Percentiles rank a stretch among this genome's conserved stretches.
These are phyloP conservation scores for Phialemoniopsis sp. DNA, from an alignment of 2,329 filamentous ascomycete species.

Conservation along the genomic window DNA sequence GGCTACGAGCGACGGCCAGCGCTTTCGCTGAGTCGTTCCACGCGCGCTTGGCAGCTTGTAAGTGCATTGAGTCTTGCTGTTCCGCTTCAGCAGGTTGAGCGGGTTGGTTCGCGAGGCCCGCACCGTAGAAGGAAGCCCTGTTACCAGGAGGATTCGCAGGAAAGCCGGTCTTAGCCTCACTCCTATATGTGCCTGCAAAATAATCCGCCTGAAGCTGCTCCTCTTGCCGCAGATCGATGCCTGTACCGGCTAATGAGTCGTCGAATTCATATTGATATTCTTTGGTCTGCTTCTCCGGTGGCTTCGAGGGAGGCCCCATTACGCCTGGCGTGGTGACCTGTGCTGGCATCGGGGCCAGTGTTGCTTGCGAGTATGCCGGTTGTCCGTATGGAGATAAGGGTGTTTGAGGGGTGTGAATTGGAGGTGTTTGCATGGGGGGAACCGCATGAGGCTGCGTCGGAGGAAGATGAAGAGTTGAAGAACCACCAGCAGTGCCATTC, in stretches of 20 bases:
- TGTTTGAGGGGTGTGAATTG: constrained; percentile 7
- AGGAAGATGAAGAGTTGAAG: constrained; percentile 5
- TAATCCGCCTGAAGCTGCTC: constrained; percentile 74
- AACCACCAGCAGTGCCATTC: background rate
- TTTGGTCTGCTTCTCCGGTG: constrained; percentile 58
- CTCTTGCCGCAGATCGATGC: constrained; percentile 83
- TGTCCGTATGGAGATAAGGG: constrained; percentile 7
- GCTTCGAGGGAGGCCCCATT: constrained; percentile 59
- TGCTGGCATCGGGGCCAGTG: constrained; percentile 15
- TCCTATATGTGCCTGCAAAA: constrained; percentile 42
- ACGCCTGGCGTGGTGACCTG: constrained; percentile 21
- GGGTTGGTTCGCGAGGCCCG: constrained; percentile 62
- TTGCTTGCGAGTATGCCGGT: constrained; percentile 17
- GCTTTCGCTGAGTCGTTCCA: constrained; percentile 63
- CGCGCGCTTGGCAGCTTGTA: constrained; percentile 60
- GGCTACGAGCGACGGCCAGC: constrained; percentile 55
- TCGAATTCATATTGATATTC: constrained; percentile 68
- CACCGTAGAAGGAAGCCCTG: constrained; percentile 58
- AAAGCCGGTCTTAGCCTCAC: constrained; percentile 48
- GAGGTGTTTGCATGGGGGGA: constrained; percentile 1
- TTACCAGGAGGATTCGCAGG: constrained; percentile 50
- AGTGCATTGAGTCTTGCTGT: constrained; percentile 60
- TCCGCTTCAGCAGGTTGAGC: constrained; percentile 37
- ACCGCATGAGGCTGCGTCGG: background rate
- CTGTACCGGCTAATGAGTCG: constrained; percentile 79